Conservation (phyloP, 768 basidiomycete species). For the Tricholomella constricta region DNA sequence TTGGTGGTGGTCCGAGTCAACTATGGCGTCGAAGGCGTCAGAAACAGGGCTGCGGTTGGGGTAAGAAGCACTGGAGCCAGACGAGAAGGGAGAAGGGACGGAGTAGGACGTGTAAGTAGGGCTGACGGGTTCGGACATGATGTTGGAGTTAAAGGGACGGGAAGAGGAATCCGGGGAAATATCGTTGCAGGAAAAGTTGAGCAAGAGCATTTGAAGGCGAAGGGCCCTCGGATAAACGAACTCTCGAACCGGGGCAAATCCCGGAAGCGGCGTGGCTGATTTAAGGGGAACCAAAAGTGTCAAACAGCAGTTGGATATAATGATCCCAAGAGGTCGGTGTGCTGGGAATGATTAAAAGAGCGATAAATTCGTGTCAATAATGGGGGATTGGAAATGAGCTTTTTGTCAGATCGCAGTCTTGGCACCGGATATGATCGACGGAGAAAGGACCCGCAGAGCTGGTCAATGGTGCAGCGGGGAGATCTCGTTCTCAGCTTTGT, state of each 20-base stretch:
- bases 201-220: conserved; percentile 12
- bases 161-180: conserved; percentile 5
- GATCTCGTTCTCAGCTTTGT: no score
- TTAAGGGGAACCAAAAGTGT: neutral
- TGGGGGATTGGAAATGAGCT: conserved; percentile 12
- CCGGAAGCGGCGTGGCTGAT: neutral
- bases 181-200: conserved; percentile 10
- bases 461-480: neutral
- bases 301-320: conserved; percentile 2
- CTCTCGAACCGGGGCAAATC: neutral
- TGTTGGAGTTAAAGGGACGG: conserved; percentile 10
- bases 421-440: conserved; percentile 31
- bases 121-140: conserved; percentile 31
- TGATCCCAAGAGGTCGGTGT: neutral
- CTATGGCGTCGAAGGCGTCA: conserved; percentile 24
- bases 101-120: conserved; percentile 40
- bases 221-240: conserved; percentile 8
- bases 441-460: neutral
- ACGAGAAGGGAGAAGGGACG: conserved; percentile 41
- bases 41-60: conserved; percentile 38
- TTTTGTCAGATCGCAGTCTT: conserved; percentile 22
- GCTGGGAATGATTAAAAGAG: conserved; percentile 6
- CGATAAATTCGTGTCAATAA: conserved; percentile 16
- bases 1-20: conserved; percentile 11
- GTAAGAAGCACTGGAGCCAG: conserved; percentile 36